Base-by-base conservation (phyloP, 495 filamentous ascomycete genomes). In the Podospora conica region DNA sequence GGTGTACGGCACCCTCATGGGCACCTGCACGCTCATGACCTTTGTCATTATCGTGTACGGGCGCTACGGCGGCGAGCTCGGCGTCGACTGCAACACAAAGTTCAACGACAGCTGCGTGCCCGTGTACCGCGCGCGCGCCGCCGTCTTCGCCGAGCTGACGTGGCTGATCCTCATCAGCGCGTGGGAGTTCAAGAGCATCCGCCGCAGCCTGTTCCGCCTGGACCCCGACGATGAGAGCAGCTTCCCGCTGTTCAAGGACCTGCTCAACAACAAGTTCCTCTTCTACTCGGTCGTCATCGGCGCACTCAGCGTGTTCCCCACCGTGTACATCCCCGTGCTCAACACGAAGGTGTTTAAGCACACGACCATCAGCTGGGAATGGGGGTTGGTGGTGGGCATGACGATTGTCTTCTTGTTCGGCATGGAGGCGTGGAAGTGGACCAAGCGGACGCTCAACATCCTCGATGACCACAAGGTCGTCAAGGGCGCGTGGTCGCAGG, bases 291-390 rank as follows among this genome's bases (percentile, higher is more conserved):
- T 92, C 21, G 76, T 88, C 40, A 79, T 88, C 25, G 90, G 88
- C 9, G 86, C 85, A 55, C 53, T 90, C 21, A 83, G 84, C 68
- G 85, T 90, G 5, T 92, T 92, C 69, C 88, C 89, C 0, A 84
- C 87, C 5, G 84, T 92, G 0, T 91, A 92, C 70, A 88, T 93
- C 31, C 90, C 90, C 0, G 82, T 80, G 18, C 75, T 93, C 25
- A 92, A 91, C 74, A 79, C 73, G 2, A 72, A 80, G 9, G 88
- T 93, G 3, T 92, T 93, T 82, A 91, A 90, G 75, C 90, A 93
- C 72, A 81, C 77, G n/a, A 78, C 80, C 22, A 91, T 93, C 58
- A 82, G 71, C 63, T 91, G 89, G 90, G 89, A 92, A 73, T 91
- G 90, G 90, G 85, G 79, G 21, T 63, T 88, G 4, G 85, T 84